These are phyloP conservation scores for Sphagnum tenellum DNA, from an alignment of 225 moss, liverwort and hornwort species.

Conservation along the genomic window DNA sequence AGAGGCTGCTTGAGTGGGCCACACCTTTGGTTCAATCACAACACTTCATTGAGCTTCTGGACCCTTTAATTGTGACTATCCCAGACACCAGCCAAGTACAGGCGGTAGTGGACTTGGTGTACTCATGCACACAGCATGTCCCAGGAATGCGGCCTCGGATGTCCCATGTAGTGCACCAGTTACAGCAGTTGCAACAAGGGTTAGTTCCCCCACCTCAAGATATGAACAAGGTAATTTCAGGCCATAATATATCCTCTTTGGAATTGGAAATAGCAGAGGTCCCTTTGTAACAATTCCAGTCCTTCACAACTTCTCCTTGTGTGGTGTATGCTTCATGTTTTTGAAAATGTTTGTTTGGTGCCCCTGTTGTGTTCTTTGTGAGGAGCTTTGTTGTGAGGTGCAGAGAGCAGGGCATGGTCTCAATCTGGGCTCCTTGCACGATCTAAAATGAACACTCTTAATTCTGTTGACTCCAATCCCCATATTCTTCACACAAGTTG, in stretches of 20 bases:
- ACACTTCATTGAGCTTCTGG: constrained; percentile 72
- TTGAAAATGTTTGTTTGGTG: too few species aligned
- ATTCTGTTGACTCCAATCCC: too few species aligned
- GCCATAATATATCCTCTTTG: constrained; percentile 65
- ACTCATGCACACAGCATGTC: constrained; percentile 84
- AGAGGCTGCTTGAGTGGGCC: constrained; percentile 91
- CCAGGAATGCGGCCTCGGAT: constrained; percentile 92
- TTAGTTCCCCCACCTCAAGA: constrained; percentile 43
- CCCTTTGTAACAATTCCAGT: constrained; percentile 42
- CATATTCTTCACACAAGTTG: too few species aligned
- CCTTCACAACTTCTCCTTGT: too few species aligned
- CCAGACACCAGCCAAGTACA: constrained; percentile 71
- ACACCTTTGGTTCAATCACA: constrained; percentile 83
- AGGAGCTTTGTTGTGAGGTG: too few species aligned
- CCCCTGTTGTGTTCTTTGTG: too few species aligned
- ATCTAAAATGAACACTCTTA: too few species aligned
- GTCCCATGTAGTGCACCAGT: constrained; percentile 78
- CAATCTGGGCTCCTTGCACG: too few species aligned
- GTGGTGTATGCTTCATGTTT: too few species aligned
- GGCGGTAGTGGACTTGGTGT: constrained; percentile 72
- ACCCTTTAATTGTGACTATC: constrained; percentile 44
- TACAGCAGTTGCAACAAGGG: constrained; percentile 63
- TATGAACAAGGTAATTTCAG: constrained; percentile 19
- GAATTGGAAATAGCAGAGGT: constrained; percentile 90
- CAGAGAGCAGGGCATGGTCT: too few species aligned